Percentiles rank a stretch among this genome's conserved stretches.
These are phyloP conservation scores for Populus hybrid DNA, from an alignment of 441 rosid genomes.

Conservation along the genomic window DNA sequence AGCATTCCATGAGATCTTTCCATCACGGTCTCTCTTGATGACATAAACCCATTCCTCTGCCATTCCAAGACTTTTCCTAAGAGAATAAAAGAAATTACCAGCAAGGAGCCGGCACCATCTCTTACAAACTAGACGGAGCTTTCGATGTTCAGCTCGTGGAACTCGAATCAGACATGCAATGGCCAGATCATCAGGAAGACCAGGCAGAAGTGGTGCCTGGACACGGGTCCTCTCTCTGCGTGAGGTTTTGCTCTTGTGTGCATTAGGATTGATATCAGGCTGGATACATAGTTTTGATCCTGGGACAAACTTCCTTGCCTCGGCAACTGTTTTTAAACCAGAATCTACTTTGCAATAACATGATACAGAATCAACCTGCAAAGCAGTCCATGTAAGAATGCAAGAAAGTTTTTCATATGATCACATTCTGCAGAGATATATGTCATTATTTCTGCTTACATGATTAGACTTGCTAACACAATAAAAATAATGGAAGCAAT, in stretches of 20 bases:
- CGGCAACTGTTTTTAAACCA: constrained; percentile 79
- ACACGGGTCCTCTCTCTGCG: constrained; percentile 69
- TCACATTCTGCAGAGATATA: neutral
- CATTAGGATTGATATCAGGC: constrained; percentile 90
- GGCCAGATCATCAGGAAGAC: constrained; percentile 94
- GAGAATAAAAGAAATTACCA: constrained; percentile 71
- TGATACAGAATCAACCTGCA: constrained; percentile 91
- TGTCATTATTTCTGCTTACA: neutral
- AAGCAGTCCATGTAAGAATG: constrained; percentile 19
- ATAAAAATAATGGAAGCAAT: neutral
- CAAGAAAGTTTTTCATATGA: neutral
- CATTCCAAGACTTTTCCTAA: constrained; percentile 67
- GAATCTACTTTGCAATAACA: constrained; percentile 93
- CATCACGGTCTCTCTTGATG: constrained; percentile 81
- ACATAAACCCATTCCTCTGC: constrained; percentile 95
- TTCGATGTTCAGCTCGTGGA: constrained; percentile 76
- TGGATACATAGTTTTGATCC: constrained; percentile 88
- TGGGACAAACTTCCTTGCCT: constrained; percentile 85
- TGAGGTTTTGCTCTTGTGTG: constrained; percentile 62
- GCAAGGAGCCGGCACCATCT: constrained; percentile 74
- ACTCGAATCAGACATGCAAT: constrained; percentile 86
- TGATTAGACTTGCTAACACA: neutral
- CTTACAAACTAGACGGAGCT: constrained; percentile 76
- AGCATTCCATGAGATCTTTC: constrained; percentile 86
- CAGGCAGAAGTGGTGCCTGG: constrained; percentile 79